phyloP scores from a whole-genome alignment of 768 basidiomycete species.

The Tricholoma sp. region DNA sequence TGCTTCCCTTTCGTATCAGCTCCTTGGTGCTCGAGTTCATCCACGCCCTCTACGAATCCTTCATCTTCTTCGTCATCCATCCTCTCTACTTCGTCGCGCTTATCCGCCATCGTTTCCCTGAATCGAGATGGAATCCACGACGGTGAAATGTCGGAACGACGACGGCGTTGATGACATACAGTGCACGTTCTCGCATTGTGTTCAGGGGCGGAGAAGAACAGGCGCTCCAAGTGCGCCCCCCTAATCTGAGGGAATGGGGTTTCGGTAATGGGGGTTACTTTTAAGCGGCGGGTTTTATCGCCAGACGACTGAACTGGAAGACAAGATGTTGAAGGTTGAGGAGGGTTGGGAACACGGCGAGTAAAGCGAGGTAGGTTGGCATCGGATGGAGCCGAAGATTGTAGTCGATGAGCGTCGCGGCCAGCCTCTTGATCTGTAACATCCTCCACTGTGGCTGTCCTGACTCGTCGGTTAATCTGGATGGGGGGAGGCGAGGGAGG shows the following conservation, averaged over 20 bases:
- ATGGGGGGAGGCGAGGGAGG: slow-evolving; percentile 5
- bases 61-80: slow-evolving; percentile 36
- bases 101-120: slow-evolving; percentile 6
- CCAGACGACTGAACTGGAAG: slow-evolving; percentile 17
- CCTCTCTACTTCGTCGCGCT: slow-evolving; percentile 2
- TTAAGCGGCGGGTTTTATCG: slow-evolving; percentile 2
- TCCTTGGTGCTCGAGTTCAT: slow-evolving; percentile 24
- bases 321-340: slow-evolving; percentile 15
- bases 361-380: background rate
- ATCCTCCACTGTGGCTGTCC: slow-evolving; percentile 9
- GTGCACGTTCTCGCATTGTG: slow-evolving; percentile 69
- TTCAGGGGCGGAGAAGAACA: slow-evolving; percentile 78
- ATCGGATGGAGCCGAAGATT: slow-evolving; percentile 1
- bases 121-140: slow-evolving; percentile 21
- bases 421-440: slow-evolving; percentile 9
- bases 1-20: slow-evolving; percentile 21
- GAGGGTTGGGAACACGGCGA: background rate
- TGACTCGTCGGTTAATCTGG: background rate
- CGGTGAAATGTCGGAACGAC: slow-evolving; percentile 3
- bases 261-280: slow-evolving; percentile 14
- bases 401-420: background rate
- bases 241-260: slow-evolving; percentile 82
- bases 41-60: slow-evolving; percentile 41
- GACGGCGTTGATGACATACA: slow-evolving; percentile 53
- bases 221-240: slow-evolving; percentile 67